A percentile compares a stretch with the other conserved stretches of the same genome.
Evolutionary conservation across 345 rosid genomes (phyloP).

Genomic region (Trapa bicornis): DNA sequence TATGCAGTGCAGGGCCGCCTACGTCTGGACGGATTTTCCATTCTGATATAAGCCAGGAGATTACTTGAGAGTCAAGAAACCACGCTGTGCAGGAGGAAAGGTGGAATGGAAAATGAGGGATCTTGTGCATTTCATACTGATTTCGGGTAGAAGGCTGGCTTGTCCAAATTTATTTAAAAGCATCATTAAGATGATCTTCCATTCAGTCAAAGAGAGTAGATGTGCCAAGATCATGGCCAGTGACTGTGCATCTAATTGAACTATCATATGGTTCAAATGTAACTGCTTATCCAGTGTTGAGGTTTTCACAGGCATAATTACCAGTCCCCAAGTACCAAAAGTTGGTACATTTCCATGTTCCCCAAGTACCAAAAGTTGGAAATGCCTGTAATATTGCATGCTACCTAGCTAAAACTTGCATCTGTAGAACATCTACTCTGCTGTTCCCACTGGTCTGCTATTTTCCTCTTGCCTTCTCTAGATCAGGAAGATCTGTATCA

Average conservation of each 20-base stretch:
- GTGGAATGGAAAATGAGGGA: constrained; percentile 8
- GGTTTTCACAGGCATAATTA: not conserved
- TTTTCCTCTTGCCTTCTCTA: constrained; percentile 79
- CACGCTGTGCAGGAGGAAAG: constrained; percentile 38
- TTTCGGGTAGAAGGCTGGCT: not conserved
- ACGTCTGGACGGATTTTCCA: constrained; percentile 10
- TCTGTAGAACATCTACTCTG: not conserved
- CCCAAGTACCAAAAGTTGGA: not conserved
- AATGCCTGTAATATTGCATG: not conserved
- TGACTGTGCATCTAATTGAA: not conserved
- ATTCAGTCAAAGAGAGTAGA: not conserved
- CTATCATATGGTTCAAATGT: not conserved
- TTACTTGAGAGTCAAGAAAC: constrained; percentile 49
- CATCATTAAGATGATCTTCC: not conserved
- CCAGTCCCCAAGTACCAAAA: not conserved
- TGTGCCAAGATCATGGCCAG: not conserved
- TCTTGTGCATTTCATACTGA: not conserved
- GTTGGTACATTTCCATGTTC: not conserved
- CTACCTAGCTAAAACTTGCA: not conserved
- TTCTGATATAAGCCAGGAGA: constrained; percentile 33
- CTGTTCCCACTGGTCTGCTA: not conserved
- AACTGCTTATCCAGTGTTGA: not conserved
- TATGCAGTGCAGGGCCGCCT: constrained; percentile 48
- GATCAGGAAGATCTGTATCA: constrained; percentile 81
- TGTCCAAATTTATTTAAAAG: not conserved